Evolutionary conservation across 805 yeast species (phyloP).

Genomic region (Starmerella vitae): DNA sequence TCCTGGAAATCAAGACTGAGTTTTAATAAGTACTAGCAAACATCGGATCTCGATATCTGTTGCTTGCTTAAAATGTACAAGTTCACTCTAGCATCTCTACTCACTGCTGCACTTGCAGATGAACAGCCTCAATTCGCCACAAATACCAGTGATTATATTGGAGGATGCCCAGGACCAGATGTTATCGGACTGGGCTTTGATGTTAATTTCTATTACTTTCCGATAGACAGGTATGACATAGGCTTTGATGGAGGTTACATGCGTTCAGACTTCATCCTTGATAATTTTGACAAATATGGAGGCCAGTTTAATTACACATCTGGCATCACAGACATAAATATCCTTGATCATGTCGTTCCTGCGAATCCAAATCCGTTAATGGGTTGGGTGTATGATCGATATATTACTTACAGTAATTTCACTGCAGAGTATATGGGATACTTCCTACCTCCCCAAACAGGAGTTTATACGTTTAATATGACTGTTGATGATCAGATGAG

Average conservation of each 20-base stretch:
- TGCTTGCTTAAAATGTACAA: not conserved
- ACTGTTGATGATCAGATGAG: slow-evolving; percentile 4
- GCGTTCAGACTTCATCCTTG: not conserved
- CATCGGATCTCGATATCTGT: not conserved
- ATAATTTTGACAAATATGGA: slow-evolving; percentile 3
- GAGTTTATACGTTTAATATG: not conserved
- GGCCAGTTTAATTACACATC: not conserved
- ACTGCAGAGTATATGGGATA: slow-evolving; percentile 1
- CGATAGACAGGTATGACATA: not conserved
- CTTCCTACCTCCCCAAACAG: slow-evolving; percentile 1
- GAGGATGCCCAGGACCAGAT: slow-evolving; percentile 1
- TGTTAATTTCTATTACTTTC: not conserved
- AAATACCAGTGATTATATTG: not conserved
- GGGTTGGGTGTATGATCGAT: slow-evolving; percentile 2
- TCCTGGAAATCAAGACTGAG: not conserved
- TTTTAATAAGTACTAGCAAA: no score
- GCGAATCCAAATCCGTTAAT: not conserved
- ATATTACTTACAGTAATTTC: not conserved
- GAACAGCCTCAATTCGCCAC: not conserved
- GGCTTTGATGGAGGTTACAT: not conserved
- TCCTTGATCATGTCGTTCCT: not conserved
- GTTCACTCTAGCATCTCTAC: not conserved
- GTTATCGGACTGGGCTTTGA: not conserved
- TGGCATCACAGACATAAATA: slow-evolving; percentile 2
- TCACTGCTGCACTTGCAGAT: no score